These are phyloP conservation scores for Clathrospora elynae DNA, from an alignment of 2,329 filamentous ascomycete species.

Conservation along the genomic window DNA sequence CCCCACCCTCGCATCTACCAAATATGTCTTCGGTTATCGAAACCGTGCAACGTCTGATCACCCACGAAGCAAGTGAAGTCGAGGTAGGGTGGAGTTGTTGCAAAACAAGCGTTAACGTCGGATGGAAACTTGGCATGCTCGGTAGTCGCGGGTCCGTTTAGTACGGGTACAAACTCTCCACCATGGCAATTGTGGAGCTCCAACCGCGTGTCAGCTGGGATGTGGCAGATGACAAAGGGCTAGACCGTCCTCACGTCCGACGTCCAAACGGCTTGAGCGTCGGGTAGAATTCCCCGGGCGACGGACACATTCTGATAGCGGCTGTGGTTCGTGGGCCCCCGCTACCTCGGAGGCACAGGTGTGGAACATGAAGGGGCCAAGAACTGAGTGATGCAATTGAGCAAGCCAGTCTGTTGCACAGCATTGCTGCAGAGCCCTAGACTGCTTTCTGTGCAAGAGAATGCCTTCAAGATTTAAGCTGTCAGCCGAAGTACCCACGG, in stretches of 20 bases:
- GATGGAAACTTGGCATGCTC: constrained; percentile 18
- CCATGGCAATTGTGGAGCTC: constrained; percentile 27
- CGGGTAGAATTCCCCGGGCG: constrained; percentile 38
- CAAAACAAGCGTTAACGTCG: constrained; percentile 7
- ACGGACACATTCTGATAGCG: constrained; percentile 31
- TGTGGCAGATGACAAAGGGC: constrained; percentile 32
- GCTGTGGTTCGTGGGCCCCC: constrained; percentile 31
- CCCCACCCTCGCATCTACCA: constrained; percentile 27
- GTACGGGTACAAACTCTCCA: constrained; percentile 27
- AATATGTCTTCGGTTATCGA: constrained; percentile 20
- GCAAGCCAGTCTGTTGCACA: constrained; percentile 40
- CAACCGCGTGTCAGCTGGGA: constrained; percentile 40
- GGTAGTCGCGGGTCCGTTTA: constrained; percentile 35
- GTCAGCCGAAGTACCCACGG: constrained; percentile 31
- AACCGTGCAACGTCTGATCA: background rate
- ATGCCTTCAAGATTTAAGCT: constrained; percentile 29
- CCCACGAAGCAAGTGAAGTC: background rate
- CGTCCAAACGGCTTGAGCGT: constrained; percentile 35
- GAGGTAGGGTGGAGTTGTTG: background rate
- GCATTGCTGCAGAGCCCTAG: constrained; percentile 29
- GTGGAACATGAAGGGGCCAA: constrained; percentile 39
- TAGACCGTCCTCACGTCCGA: constrained; percentile 33
- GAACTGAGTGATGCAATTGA: constrained; percentile 30
- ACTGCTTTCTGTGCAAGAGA: constrained; percentile 23
- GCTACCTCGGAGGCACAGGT: constrained; percentile 27